Evolutionary conservation across 148 eudicot species (phyloP).

Genomic region (Agrostemma githago): DNA sequence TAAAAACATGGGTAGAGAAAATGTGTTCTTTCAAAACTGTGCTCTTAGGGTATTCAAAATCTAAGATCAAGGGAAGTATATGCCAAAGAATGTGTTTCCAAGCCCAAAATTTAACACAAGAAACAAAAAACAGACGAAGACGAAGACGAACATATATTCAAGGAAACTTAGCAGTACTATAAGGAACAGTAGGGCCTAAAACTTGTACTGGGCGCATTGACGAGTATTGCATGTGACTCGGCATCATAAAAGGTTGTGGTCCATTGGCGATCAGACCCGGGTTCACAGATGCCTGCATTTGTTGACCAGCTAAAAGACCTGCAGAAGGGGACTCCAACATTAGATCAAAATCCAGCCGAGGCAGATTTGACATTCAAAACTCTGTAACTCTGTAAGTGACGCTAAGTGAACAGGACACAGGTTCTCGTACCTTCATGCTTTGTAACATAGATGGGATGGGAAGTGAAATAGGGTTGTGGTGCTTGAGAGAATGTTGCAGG

Average conservation of each 20-base stretch:
- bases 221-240: constrained; percentile 41
- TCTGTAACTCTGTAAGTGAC: too few species aligned
- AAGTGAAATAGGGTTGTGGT: constrained; percentile 42
- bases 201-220: constrained; percentile 36
- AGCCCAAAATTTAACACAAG: neutral
- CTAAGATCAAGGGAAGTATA: constrained; percentile 8
- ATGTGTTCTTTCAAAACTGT: constrained; percentile 22
- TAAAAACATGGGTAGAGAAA: constrained; percentile 30
- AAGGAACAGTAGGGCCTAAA: constrained; percentile 38
- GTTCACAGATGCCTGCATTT: constrained; percentile 39
- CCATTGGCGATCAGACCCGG: constrained; percentile 42
- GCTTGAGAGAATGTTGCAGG: constrained; percentile 53
- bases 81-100: constrained; percentile 15
- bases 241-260: constrained; percentile 40
- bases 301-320: constrained; percentile 45
- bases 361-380: neutral
- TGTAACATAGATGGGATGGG: constrained; percentile 52
- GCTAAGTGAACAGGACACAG: neutral
- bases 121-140: constrained; percentile 18
- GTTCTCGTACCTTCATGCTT: constrained; percentile 69
- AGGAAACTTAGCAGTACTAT: constrained; percentile 37
- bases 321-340: constrained; percentile 21
- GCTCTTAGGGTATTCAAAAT: constrained; percentile 10
- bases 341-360: too few species aligned
- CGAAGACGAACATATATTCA: constrained; percentile 20